These are phyloP conservation scores for Chalciporus sp. DNA, from an alignment of 1,284 basidiomycete species.

Conservation along the genomic window DNA sequence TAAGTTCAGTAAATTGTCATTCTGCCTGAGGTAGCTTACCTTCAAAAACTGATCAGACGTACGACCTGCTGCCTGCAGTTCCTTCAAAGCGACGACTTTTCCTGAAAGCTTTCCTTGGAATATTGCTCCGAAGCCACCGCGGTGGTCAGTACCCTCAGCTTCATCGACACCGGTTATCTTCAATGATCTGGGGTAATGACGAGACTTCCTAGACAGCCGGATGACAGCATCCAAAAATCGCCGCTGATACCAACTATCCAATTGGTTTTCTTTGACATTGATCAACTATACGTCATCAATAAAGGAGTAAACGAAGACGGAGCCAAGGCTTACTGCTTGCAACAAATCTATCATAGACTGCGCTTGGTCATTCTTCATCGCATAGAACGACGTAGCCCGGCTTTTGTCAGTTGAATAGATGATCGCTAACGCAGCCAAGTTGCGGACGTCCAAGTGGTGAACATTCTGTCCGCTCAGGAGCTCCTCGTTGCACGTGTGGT, in stretches of 20 bases:
- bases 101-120: slow-evolving; percentile 24
- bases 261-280: slow-evolving; percentile 21
- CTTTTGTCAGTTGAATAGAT: slow-evolving; percentile 21
- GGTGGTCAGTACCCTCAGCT: slow-evolving; percentile 8
- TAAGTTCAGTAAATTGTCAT: slow-evolving; percentile 3
- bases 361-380: slow-evolving; percentile 19
- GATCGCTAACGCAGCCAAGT: slow-evolving; percentile 27
- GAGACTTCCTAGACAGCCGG: slow-evolving; percentile 30
- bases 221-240: slow-evolving; percentile 33
- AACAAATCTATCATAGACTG: slow-evolving; percentile 31
- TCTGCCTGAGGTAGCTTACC: slow-evolving; percentile 6
- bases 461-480: slow-evolving; percentile 14
- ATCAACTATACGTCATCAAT: slow-evolving; percentile 24
- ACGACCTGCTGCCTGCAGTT: slow-evolving; percentile 16
- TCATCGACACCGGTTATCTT: slow-evolving; percentile 23
- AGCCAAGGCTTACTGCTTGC: slow-evolving; percentile 20
- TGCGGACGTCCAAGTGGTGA: slow-evolving; percentile 26
- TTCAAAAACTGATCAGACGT: slow-evolving; percentile 21
- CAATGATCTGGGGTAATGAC: slow-evolving; percentile 25
- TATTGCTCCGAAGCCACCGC: slow-evolving; percentile 30
- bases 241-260: slow-evolving; percentile 33
- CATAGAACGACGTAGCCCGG: slow-evolving; percentile 24
- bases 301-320: neutral
- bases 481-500: slow-evolving; percentile 24
- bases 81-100: slow-evolving; percentile 30